Evolutionary conservation across 768 basidiomycete species (phyloP).

Genomic region (Leccinum subgranulosum): DNA sequence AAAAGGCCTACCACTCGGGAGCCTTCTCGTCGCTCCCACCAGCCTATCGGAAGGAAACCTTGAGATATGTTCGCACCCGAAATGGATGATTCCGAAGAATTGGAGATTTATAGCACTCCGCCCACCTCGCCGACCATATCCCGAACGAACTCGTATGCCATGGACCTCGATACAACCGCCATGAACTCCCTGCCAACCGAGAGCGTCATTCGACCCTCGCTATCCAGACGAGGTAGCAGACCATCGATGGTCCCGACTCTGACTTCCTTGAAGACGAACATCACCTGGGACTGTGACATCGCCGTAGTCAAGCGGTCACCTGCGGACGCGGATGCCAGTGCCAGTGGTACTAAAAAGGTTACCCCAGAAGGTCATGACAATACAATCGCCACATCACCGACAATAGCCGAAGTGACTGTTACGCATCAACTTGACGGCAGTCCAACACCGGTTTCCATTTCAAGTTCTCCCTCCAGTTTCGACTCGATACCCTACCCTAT

Average conservation of each 20-base stretch:
- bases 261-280: conserved; percentile 31
- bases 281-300: conserved; percentile 35
- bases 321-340: background rate
- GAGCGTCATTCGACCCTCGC: conserved; percentile 33
- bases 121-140: conserved; percentile 38
- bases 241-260: conserved; percentile 28
- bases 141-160: conserved; percentile 15
- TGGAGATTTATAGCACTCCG: conserved; percentile 42
- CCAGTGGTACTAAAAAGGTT: conserved; percentile 17
- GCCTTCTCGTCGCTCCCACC: conserved; percentile 10
- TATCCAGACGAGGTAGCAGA: conserved; percentile 34
- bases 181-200: conserved; percentile 11
- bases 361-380: background rate
- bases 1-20: conserved; percentile 3
- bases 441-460: conserved; percentile 18
- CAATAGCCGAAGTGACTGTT: conserved; percentile 14
- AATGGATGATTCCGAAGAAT: conserved; percentile 16
- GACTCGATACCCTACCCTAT: conserved; percentile 25
- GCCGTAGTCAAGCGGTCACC: conserved; percentile 33
- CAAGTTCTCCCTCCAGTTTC: conserved; percentile 31
- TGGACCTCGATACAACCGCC: conserved; percentile 8
- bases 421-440: conserved; percentile 12
- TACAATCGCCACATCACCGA: conserved; percentile 16
- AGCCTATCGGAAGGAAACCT: conserved; percentile 8
- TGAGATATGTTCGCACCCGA: conserved; percentile 34